Percentiles rank a stretch among this genome's conserved stretches.
These are phyloP conservation scores for Nidularia sp. DNA, from an alignment of 768 basidiomycete species.

Conservation along the genomic window DNA sequence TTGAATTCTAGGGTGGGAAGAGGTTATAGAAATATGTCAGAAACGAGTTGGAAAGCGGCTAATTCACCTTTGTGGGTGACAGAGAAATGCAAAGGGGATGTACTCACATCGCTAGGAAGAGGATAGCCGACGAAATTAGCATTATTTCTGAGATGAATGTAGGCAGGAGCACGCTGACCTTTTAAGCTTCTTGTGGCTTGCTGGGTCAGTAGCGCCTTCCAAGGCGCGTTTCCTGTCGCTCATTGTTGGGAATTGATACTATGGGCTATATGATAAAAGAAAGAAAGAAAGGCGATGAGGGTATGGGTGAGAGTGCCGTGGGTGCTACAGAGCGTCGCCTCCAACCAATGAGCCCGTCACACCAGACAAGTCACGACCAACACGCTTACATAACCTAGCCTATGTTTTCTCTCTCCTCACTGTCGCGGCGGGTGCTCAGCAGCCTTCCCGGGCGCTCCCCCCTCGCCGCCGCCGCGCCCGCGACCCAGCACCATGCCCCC, in stretches of 20 bases:
- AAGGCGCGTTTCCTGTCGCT: conserved; percentile 63
- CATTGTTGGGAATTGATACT: conserved; percentile 30
- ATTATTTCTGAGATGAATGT: neutral
- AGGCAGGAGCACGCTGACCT: conserved; percentile 43
- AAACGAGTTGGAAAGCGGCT: conserved; percentile 35
- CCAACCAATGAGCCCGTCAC: neutral
- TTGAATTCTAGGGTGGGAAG: conserved; percentile 46
- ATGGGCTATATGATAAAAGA: neutral
- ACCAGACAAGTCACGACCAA: no score
- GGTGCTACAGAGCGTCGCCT: neutral
- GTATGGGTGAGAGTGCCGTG: neutral
- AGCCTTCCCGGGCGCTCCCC: conserved; percentile 7
- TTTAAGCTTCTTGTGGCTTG: conserved; percentile 57
- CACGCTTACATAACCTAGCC: neutral
- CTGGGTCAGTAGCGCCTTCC: conserved; percentile 48
- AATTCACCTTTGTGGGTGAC: conserved; percentile 69
- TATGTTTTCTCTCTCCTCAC: conserved; percentile 42
- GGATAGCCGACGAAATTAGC: conserved; percentile 2
- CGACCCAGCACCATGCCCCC: conserved; percentile 14
- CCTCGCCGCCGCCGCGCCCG: conserved; percentile 9
- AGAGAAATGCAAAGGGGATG: conserved; percentile 13
- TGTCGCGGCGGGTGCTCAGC: conserved; percentile 22
- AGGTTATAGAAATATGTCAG: conserved; percentile 72
- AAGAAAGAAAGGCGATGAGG: neutral
- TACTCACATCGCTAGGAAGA: conserved; percentile 68